phyloP scores from a whole-genome alignment of 1,139 yeast species.

The Yamadazyma atmosphaerica region DNA sequence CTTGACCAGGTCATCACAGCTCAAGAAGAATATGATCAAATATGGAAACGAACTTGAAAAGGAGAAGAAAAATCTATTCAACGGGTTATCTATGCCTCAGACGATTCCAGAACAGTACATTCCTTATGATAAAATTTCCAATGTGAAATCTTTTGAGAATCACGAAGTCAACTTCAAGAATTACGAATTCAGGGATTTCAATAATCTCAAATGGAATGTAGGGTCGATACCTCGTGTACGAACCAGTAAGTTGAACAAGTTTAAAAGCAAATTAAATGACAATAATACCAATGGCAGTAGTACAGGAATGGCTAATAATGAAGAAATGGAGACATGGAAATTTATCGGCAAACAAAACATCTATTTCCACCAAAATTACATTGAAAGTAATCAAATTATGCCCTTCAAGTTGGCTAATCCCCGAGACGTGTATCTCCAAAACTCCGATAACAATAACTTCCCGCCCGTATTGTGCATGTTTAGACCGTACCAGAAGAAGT shows the following conservation, averaged over 20 bases:
- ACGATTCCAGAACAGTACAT: conserved; percentile 23
- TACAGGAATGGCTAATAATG: not conserved
- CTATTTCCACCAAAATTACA: conserved; percentile 33
- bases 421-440: conserved; percentile 33
- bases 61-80: conserved; percentile 15
- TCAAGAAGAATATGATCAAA: conserved; percentile 15
- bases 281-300: conserved; percentile 12
- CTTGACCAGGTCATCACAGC: conserved; percentile 11
- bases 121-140: conserved; percentile 21
- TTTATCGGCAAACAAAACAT: conserved; percentile 28
- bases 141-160: conserved; percentile 10
- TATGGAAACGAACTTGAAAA: conserved; percentile 8
- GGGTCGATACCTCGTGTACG: conserved; percentile 48
- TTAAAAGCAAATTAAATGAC: conserved; percentile 18
- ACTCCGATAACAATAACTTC: conserved; percentile 19
- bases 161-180: conserved; percentile 21
- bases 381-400: conserved; percentile 13
- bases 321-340: conserved; percentile 22
- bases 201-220: conserved; percentile 36
- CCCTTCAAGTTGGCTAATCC: conserved; percentile 21
- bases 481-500: conserved; percentile 52
- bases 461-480: conserved; percentile 50
- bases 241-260: conserved; percentile 19
- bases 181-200: conserved; percentile 32
- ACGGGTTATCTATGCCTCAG: conserved; percentile 30